phyloP scores from a whole-genome alignment of 148 eudicot species.

The Selenicereus undatus region DNA sequence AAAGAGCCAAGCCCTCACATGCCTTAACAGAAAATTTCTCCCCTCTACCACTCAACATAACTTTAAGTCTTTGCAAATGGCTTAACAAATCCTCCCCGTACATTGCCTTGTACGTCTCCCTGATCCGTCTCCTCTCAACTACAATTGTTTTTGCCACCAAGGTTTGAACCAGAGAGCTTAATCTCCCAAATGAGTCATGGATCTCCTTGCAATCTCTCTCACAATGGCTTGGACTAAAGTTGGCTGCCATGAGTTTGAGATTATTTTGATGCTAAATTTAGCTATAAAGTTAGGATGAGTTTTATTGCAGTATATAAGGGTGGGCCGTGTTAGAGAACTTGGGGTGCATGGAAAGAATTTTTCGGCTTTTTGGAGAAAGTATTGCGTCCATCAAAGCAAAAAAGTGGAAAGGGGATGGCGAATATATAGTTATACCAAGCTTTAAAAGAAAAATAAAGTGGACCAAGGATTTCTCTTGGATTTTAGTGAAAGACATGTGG shows the following conservation, averaged over 20 bases:
- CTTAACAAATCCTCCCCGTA: conserved; percentile 46
- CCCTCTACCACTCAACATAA: conserved; percentile 3
- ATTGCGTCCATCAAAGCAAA: conserved; percentile 19
- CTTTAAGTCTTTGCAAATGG: conserved; percentile 26
- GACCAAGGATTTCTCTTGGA: conserved; percentile 19
- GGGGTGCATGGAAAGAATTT: conserved; percentile 37
- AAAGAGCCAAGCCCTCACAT: conserved; percentile 38
- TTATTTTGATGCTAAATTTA: neutral
- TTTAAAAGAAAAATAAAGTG: conserved; percentile 9
- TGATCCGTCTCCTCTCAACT: conserved; percentile 38
- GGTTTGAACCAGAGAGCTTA: conserved; percentile 30
- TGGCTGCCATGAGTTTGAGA: conserved; percentile 12
- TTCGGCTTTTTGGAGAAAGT: conserved; percentile 27
- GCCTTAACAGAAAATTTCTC: conserved; percentile 10
- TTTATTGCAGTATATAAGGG: neutral
- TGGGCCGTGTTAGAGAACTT: conserved; percentile 15
- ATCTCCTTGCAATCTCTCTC: conserved; percentile 57
- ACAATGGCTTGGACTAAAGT: conserved; percentile 3
- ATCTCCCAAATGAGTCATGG: conserved; percentile 40
- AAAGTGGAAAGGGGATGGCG: neutral
- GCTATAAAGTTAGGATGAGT: neutral
- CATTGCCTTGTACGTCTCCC: conserved; percentile 47
- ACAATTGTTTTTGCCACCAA: conserved; percentile 26
- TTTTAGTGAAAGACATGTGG: conserved; percentile 27
- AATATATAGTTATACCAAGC: neutral